Evolutionary conservation across 1,139 yeast genomes (phyloP), one percentile per base, ranked within the genome.

Genomic region (Groenewaldozyma sp.): DNA sequence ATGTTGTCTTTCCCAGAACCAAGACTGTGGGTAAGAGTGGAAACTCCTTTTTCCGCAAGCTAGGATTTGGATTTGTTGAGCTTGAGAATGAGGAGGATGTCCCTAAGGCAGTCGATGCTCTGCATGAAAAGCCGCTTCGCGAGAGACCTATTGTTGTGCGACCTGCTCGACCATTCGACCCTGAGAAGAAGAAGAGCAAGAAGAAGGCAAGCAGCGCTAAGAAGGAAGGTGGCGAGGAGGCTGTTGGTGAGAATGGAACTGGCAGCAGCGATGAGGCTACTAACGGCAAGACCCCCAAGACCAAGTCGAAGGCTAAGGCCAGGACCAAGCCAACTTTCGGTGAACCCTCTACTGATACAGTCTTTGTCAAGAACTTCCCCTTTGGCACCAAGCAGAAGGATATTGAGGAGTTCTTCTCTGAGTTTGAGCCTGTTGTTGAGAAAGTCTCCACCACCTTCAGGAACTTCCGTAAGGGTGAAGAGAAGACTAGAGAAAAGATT

Each of bases 41-140:
- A 13, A 27, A 37, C 3, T 24, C 38, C 17, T 41, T 42, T 38
- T 43, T 37, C 38, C 35, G 45, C 47, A 73, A 80, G 2, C 61
- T 76, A 42, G 86, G 87, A 1, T 69, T 74, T 46, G 87, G 82
- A 0, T 80, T 77, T 57, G 82, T 73, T 21, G 82, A 75, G 40
- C 75, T 80, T 48, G 63, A 58, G n/a, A 55, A 65, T 28, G 55
- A 59, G 14, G 78, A 71, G 22, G 70, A 64, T 43, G 81, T 81
- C 2, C 64, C 63, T 27, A 58, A 59, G 20, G 83, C 56, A 43
- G 29, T 70, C 65, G 53, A 52, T 35, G 63, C 67, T 48, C 65
- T 71, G 56, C 65, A 71, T 47, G 79, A 73, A 38, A 63, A 58
- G 45, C 65, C 62, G 42, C 53, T 72, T 45, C 60, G 63, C 43